phyloP scores from a whole-genome alignment of 495 filamentous ascomycete genomes.

The Tuber umbilicatum region DNA sequence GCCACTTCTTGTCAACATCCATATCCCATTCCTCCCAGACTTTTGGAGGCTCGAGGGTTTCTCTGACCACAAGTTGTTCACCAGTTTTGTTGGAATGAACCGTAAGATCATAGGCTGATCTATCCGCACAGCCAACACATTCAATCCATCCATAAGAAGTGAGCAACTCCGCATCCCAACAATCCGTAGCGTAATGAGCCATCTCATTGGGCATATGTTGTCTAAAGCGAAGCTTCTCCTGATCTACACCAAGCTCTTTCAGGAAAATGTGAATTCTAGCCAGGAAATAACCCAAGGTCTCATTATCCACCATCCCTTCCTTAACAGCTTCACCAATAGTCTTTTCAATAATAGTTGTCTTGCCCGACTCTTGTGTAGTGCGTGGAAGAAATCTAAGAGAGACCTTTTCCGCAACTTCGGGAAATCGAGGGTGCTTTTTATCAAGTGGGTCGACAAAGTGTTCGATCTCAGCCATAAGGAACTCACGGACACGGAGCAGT shows the following conservation, averaged over 20 bases:
- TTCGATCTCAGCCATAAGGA: constrained; percentile 78
- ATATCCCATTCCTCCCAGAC: constrained; percentile 57
- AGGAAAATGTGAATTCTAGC: constrained; percentile 61
- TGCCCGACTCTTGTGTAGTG: constrained; percentile 55
- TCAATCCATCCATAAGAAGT: constrained; percentile 66
- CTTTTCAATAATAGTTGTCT: constrained; percentile 51
- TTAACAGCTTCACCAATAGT: constrained; percentile 58
- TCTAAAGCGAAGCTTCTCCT: constrained; percentile 58
- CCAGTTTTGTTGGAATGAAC: constrained; percentile 61
- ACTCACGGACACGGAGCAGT: constrained; percentile 71
- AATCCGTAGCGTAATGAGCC: constrained; percentile 65
- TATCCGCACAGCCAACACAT: constrained; percentile 64
- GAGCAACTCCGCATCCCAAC: constrained; percentile 62
- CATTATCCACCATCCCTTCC: constrained; percentile 57
- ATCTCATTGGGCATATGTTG: constrained; percentile 70
- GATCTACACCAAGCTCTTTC: constrained; percentile 55
- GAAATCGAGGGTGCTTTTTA: constrained; percentile 67
- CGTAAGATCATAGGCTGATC: constrained; percentile 60
- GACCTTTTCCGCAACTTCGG: constrained; percentile 56
- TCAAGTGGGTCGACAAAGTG: constrained; percentile 70
- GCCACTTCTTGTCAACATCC: constrained; percentile 58
- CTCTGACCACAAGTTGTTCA: constrained; percentile 53
- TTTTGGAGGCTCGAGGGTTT: constrained; percentile 52
- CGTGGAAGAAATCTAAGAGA: constrained; percentile 56
- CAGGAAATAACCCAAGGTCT: constrained; percentile 65